A percentile compares a stretch with the other conserved stretches of the same genome.
Conservation (phyloP, 2,329 filamentous ascomycete genomes). For the Niveomyces coronatus region DNA sequence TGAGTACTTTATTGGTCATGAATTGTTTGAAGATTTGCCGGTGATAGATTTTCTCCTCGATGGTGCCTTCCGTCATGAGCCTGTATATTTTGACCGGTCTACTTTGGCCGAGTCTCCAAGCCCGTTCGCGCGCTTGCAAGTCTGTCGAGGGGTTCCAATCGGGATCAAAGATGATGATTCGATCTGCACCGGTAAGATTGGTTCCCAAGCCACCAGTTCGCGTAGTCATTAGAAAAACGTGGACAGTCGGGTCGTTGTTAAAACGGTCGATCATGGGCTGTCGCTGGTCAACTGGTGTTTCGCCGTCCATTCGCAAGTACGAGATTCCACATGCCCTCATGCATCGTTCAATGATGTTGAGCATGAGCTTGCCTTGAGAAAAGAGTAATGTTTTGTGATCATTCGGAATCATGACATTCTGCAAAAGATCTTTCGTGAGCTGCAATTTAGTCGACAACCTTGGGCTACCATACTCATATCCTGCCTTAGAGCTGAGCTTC, state of each 20-base stretch:
- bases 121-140: constrained; percentile 85
- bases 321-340: constrained; percentile 59
- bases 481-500: constrained; percentile 40
- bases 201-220: constrained; percentile 91
- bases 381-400: constrained; percentile 93
- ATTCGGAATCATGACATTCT: constrained; percentile 72
- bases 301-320: constrained; percentile 87
- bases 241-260: constrained; percentile 67
- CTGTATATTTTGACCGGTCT: constrained; percentile 92
- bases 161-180: constrained; percentile 96
- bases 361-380: constrained; percentile 87
- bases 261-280: constrained; percentile 88
- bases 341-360: constrained; percentile 84
- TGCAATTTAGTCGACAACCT: constrained; percentile 91
- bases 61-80: constrained; percentile 95
- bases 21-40: constrained; percentile 98
- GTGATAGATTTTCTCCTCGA: constrained; percentile 98
- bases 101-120: constrained; percentile 93
- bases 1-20: constrained; percentile 89
- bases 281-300: constrained; percentile 78
- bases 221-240: constrained; percentile 89
- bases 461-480: constrained; percentile 67
- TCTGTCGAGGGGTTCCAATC: constrained; percentile 99
- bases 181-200: constrained; percentile 87
- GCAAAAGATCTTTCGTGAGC: constrained; percentile 76